These are phyloP conservation scores for Colletotrichum orchidophilum DNA, from an alignment of 2,329 filamentous ascomycete genomes.

Conservation along the genomic window DNA sequence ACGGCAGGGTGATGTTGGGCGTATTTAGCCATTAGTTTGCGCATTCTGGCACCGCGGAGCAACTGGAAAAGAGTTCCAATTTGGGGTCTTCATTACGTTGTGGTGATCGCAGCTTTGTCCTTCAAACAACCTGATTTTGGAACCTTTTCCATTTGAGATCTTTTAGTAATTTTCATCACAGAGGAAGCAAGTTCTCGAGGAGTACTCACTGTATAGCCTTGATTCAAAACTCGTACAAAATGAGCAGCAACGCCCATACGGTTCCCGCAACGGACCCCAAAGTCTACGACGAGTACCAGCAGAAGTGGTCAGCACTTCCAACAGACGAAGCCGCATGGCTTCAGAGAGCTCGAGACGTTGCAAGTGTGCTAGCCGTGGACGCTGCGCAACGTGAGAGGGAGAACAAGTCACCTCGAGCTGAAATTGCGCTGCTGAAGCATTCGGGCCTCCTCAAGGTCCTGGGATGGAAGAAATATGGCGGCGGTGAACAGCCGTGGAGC, in stretches of 20 bases:
- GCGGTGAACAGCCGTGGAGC: constrained; percentile 54
- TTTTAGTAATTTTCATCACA: background rate
- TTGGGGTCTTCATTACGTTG: background rate
- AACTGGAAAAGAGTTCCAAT: background rate
- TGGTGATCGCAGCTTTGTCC: too few relatives aligned
- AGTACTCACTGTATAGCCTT: background rate
- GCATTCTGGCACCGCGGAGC: background rate
- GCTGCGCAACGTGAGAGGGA: constrained; percentile 47
- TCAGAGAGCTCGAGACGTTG: constrained; percentile 49
- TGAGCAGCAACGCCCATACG: constrained; percentile 29
- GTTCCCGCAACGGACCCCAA: constrained; percentile 44
- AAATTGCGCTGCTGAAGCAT: constrained; percentile 52
- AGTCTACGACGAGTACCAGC: constrained; percentile 48
- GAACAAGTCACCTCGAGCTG: constrained; percentile 51
- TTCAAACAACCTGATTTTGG: too few relatives aligned
- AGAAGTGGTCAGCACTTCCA: constrained; percentile 47
- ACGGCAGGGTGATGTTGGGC: background rate
- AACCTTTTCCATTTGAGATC: too few relatives aligned
- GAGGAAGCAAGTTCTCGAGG: background rate
- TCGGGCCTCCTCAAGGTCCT: constrained; percentile 51
- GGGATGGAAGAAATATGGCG: constrained; percentile 51
- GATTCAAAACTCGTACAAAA: background rate
- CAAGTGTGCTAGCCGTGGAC: constrained; percentile 45
- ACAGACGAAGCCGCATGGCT: constrained; percentile 47
- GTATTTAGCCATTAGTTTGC: background rate